Conservation (phyloP, 164 flowering plant species). For the Akebia trifoliata region DNA sequence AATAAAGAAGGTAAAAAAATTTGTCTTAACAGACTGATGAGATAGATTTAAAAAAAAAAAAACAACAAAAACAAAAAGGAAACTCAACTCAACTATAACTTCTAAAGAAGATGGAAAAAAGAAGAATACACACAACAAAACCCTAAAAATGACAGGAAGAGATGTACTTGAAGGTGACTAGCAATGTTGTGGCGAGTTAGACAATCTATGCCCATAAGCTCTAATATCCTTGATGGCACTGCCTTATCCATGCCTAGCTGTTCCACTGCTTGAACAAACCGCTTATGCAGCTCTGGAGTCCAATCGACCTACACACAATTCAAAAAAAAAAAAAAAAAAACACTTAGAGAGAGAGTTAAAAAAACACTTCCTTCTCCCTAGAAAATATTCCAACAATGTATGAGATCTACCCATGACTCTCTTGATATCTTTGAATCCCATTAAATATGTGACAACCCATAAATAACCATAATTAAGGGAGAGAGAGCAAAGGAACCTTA, state of each 20-base stretch:
- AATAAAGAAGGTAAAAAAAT: neutral
- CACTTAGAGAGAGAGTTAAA: neutral
- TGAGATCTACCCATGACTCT: conserved; percentile 1
- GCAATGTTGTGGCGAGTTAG: conserved; percentile 98
- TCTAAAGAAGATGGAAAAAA: neutral
- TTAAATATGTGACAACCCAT: conserved; percentile 4
- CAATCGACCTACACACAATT: conserved; percentile 85
- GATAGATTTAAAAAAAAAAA: neutral
- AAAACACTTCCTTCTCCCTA: neutral
- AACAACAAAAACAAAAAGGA: neutral
- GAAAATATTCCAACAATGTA: neutral
- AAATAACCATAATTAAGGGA: neutral
- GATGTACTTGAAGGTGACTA: conserved; percentile 87
- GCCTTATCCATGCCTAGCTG: conserved; percentile 98
- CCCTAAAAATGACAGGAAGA: neutral
- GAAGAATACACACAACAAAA: neutral
- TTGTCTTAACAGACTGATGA: neutral
- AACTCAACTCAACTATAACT: neutral
- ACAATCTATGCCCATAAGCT: conserved; percentile 93
- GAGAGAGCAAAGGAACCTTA: conserved; percentile 9
- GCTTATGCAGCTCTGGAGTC: conserved; percentile 92
- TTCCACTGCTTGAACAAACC: conserved; percentile 98
- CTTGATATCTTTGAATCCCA: conserved; percentile 1
- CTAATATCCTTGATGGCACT: conserved; percentile 91
- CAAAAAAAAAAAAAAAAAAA: conserved; percentile 14